Percentiles rank a stretch among this genome's conserved stretches.
Conservation (phyloP, 257 asterid genomes). For the Capsicum rhomboideum region DNA sequence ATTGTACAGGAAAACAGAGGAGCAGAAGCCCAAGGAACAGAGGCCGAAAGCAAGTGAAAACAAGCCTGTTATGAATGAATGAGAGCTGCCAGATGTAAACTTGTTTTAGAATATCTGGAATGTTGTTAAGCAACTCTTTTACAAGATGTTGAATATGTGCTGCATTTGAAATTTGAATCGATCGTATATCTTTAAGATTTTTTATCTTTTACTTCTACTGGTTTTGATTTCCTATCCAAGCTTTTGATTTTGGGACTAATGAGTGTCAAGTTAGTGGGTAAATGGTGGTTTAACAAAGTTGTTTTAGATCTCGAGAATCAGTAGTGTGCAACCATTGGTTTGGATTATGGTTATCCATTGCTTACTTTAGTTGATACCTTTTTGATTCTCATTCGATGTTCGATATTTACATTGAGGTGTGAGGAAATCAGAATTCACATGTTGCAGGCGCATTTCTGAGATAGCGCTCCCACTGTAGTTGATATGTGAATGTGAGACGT, state of each 20-base stretch:
- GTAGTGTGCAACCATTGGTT: background rate
- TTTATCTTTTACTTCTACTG: background rate
- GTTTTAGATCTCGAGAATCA: background rate
- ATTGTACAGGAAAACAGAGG: slow-evolving; percentile 75
- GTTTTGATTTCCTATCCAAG: background rate
- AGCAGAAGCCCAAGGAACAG: slow-evolving; percentile 94
- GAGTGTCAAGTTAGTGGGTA: background rate
- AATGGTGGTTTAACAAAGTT: background rate
- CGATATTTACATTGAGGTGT: too few relatives aligned
- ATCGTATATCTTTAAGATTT: background rate
- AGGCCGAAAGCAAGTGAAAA: slow-evolving; percentile 90
- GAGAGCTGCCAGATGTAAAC: slow-evolving; percentile 7
- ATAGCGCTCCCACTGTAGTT: too few relatives aligned
- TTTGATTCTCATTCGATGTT: too few relatives aligned
- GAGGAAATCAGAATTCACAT: too few relatives aligned
- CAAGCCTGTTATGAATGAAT: slow-evolving; percentile 91
- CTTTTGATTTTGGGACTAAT: background rate
- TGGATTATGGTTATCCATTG: too few relatives aligned
- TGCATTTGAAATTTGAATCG: background rate
- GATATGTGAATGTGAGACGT: too few relatives aligned
- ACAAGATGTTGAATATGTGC: background rate
- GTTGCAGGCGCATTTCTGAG: too few relatives aligned
- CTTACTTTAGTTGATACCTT: too few relatives aligned
- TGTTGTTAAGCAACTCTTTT: background rate
- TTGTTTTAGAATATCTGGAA: background rate